These are phyloP conservation scores for Ophiosphaerella korrae DNA, from an alignment of 2,329 filamentous ascomycete genomes.

Conservation along the genomic window DNA sequence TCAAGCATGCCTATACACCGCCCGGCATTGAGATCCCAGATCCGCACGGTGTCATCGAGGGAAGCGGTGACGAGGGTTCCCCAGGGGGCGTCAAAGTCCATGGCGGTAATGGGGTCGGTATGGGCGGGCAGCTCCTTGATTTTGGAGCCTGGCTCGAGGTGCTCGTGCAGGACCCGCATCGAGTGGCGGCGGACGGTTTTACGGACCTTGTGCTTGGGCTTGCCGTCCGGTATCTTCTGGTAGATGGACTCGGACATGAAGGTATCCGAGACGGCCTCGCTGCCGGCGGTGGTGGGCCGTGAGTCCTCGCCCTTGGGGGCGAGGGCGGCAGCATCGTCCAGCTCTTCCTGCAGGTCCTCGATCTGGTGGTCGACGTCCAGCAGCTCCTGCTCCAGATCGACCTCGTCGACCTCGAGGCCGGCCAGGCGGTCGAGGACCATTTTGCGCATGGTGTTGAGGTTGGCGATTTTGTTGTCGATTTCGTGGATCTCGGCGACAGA, in stretches of 20 bases:
- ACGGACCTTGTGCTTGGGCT: conserved; percentile 58
- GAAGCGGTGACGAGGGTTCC: conserved; percentile 92
- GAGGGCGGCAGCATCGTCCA: conserved; percentile 56
- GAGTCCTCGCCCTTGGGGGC: conserved; percentile 46
- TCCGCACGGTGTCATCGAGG: conserved; percentile 88
- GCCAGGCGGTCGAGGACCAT: conserved; percentile 89
- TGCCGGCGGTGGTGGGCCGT: conserved; percentile 52
- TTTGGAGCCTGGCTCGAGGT: conserved; percentile 85
- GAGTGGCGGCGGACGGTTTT: conserved; percentile 72
- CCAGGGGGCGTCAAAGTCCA: conserved; percentile 98
- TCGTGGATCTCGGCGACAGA: conserved; percentile 93
- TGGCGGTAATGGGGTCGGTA: conserved; percentile 81
- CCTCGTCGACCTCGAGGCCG: conserved; percentile 86
- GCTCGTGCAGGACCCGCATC: conserved; percentile 94
- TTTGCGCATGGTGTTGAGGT: conserved; percentile 88
- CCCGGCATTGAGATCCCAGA: conserved; percentile 95
- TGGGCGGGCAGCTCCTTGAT: conserved; percentile 91
- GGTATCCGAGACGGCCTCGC: conserved; percentile 59
- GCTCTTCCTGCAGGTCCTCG: conserved; percentile 66
- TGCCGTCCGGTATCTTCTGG: conserved; percentile 76
- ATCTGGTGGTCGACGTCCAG: conserved; percentile 65
- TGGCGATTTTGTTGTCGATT: conserved; percentile 95
- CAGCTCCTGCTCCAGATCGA: conserved; percentile 84
- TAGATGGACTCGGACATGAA: conserved; percentile 99
- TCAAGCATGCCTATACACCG: conserved; percentile 90